These are phyloP conservation scores for Cordyceps pruinosa DNA, from an alignment of 2,329 filamentous ascomycete species.

Conservation along the genomic window DNA sequence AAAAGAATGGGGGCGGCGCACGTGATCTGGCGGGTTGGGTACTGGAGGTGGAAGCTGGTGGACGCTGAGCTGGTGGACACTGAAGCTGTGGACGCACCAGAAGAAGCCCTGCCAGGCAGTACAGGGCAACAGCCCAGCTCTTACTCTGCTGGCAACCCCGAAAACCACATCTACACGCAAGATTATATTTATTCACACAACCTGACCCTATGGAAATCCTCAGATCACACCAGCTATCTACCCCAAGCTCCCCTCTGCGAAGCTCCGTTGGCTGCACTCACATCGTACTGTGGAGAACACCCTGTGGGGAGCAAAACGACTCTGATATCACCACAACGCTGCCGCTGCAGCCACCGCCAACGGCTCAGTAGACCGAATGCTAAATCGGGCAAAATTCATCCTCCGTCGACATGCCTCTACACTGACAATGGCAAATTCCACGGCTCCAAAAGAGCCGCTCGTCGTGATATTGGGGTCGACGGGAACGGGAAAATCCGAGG, in stretches of 20 bases:
- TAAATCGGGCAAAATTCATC: conserved; percentile 1
- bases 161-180: too few species aligned
- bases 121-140: neutral
- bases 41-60: neutral
- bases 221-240: too few species aligned
- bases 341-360: neutral
- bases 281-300: neutral
- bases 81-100: too few species aligned
- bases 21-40: conserved; percentile 8
- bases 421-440: conserved; percentile 30
- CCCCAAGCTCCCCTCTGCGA: neutral
- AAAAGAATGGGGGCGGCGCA: conserved; percentile 29
- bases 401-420: conserved; percentile 29
- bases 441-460: conserved; percentile 50
- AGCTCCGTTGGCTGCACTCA: neutral
- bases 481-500: conserved; percentile 88
- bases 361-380: conserved; percentile 1
- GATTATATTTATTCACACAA: too few species aligned
- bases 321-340: neutral
- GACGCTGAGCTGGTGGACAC: too few species aligned
- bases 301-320: neutral
- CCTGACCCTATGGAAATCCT: too few species aligned
- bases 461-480: conserved; percentile 83
- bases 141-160: too few species aligned
- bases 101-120: neutral